Evolutionary conservation across 352 stramenopile species (phyloP).

Genomic region (Pythium dissimile): DNA sequence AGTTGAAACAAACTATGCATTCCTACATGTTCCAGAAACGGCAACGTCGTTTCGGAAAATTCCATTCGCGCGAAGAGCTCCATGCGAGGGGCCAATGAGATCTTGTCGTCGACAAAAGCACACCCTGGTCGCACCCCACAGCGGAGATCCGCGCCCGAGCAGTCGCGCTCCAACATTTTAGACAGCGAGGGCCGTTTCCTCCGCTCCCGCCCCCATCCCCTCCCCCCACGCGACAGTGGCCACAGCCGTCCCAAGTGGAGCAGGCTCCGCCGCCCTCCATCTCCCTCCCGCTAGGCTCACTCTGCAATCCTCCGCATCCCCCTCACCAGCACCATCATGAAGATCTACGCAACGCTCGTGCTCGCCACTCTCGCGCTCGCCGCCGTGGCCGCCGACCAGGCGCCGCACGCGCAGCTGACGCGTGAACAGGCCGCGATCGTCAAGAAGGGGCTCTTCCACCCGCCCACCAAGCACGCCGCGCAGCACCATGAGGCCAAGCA

Average conservation of each 20-base stretch:
- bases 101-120: too few species aligned
- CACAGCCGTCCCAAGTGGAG: background rate
- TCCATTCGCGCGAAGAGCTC: background rate
- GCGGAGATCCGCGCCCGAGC: background rate
- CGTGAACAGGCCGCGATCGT: background rate
- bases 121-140: background rate
- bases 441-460: background rate
- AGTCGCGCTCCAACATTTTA: background rate
- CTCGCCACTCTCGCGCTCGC: conserved; percentile 15
- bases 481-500: background rate
- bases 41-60: background rate
- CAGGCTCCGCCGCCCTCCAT: too few species aligned
- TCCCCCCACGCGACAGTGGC: background rate
- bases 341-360: conserved; percentile 8
- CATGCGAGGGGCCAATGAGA: background rate
- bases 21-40: background rate
- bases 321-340: conserved; percentile 1
- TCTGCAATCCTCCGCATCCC: background rate
- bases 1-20: too few species aligned
- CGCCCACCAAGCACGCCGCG: background rate
- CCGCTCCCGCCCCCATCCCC: too few species aligned
- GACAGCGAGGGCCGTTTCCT: background rate
- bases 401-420: background rate
- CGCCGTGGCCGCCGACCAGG: background rate
- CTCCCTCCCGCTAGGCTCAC: background rate